phyloP scores from a whole-genome alignment of 805 yeast genomes.

The Candida hispaniensis region DNA sequence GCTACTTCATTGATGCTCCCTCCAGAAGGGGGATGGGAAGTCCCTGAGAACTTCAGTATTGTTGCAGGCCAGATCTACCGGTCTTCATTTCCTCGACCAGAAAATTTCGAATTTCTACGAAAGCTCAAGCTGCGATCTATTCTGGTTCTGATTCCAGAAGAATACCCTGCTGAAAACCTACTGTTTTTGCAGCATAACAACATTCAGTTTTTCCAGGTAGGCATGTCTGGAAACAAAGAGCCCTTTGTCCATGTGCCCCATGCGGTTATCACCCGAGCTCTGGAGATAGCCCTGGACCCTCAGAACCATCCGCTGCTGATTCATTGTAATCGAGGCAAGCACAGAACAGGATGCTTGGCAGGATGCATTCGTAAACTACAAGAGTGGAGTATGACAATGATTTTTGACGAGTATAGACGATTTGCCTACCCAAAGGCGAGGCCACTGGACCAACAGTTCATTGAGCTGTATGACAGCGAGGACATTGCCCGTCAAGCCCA shows the following conservation, averaged over 20 bases:
- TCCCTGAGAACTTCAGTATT: slow-evolving; percentile 89
- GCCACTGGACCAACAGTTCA: slow-evolving; percentile 91
- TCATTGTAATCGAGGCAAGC: slow-evolving; percentile 95
- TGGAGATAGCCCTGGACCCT: slow-evolving; percentile 73
- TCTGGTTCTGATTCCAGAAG: slow-evolving; percentile 81
- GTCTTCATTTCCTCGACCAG: slow-evolving; percentile 80
- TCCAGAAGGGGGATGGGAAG: slow-evolving; percentile 16
- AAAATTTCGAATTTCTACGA: slow-evolving; percentile 62
- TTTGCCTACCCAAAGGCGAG: slow-evolving; percentile 93
- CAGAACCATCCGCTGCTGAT: slow-evolving; percentile 83
- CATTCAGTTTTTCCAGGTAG: slow-evolving; percentile 72
- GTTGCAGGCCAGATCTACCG: slow-evolving; percentile 73
- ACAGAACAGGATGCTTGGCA: slow-evolving; percentile 90
- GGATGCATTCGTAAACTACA: slow-evolving; percentile 86
- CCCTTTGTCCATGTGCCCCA: slow-evolving; percentile 37
- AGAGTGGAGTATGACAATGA: slow-evolving; percentile 87
- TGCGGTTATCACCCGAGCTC: slow-evolving; percentile 64
- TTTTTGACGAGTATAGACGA: slow-evolving; percentile 88
- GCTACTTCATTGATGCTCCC: slow-evolving; percentile 8
- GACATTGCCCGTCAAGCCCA: slow-evolving; percentile 34
- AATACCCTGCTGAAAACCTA: slow-evolving; percentile 67
- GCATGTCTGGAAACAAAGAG: slow-evolving; percentile 82
- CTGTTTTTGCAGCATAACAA: slow-evolving; percentile 50
- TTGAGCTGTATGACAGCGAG: slow-evolving; percentile 71
- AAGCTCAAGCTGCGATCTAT: slow-evolving; percentile 59